A percentile compares a stretch with the other conserved stretches of the same genome.
phyloP scores from a whole-genome alignment of 2,329 filamentous ascomycete species.

The Berkeleyomyces basicola region DNA sequence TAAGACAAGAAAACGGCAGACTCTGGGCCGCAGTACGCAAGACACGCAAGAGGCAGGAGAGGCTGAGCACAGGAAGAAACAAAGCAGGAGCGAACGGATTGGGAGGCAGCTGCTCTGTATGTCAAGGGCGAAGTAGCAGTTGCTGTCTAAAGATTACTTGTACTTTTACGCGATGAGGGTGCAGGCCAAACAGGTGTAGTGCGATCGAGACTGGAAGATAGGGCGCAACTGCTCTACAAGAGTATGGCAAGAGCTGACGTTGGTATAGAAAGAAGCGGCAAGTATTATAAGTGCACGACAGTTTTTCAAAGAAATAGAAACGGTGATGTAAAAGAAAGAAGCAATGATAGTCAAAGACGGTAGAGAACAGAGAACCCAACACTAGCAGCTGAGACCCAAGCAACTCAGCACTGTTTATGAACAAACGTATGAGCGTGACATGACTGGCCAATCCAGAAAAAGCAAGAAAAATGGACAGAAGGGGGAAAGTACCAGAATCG shows the following conservation, averaged over 20 bases:
- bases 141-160: not conserved
- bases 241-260: not conserved
- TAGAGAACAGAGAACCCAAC: not conserved
- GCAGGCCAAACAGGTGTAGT: not conserved
- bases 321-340: not conserved
- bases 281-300: not conserved
- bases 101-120: not conserved
- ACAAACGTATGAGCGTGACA: not conserved
- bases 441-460: not conserved
- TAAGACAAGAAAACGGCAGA: not conserved
- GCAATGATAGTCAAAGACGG: not conserved
- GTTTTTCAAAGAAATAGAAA: not conserved
- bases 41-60: not conserved
- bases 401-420: not conserved
- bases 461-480: not conserved
- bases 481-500: not conserved
- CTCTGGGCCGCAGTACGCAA: not conserved
- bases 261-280: not conserved
- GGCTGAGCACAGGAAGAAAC: conserved; percentile 3
- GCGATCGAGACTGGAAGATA: not conserved
- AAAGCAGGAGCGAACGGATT: not conserved
- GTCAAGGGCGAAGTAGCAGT: not conserved
- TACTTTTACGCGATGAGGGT: not conserved
- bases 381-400: not conserved
- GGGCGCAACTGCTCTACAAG: not conserved